Evolutionary conservation across 2,329 filamentous ascomycete genomes (phyloP).

Genomic region (Claviceps purpurea): DNA sequence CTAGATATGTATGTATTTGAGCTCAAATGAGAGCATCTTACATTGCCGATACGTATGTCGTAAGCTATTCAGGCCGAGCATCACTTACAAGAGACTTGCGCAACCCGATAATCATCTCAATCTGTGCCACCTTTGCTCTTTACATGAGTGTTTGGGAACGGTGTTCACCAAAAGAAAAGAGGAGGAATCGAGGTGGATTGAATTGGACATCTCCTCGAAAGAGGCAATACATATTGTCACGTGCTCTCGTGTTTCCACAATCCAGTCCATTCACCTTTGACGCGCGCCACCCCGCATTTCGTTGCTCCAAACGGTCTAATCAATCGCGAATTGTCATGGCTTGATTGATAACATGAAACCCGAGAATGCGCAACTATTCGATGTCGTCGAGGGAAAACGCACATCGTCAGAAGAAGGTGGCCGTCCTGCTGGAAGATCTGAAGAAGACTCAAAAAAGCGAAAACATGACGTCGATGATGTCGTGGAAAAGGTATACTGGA

Average conservation of each 20-base stretch:
- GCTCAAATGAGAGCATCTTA: too few species aligned
- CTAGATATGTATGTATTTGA: too few species aligned
- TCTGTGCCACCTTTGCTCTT: too few species aligned
- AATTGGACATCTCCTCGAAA: neutral
- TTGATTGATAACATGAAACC: slow-evolving; percentile 2
- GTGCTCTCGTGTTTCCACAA: neutral
- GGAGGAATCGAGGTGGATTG: too few species aligned
- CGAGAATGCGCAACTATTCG: slow-evolving; percentile 10
- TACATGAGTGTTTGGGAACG: too few species aligned
- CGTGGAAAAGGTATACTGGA: slow-evolving; percentile 36
- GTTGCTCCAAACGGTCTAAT: neutral
- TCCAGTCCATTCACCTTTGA: neutral
- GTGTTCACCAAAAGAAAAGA: too few species aligned
- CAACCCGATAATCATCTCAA: too few species aligned
- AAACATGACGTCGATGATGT: slow-evolving; percentile 21
- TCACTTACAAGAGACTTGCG: too few species aligned
- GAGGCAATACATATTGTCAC: slow-evolving; percentile 1
- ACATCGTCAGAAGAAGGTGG: slow-evolving; percentile 11
- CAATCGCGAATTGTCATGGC: slow-evolving; percentile 1
- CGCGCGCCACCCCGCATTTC: neutral
- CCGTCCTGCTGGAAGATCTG: slow-evolving; percentile 1
- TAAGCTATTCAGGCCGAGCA: too few species aligned
- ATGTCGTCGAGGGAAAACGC: slow-evolving; percentile 14
- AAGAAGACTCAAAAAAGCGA: slow-evolving; percentile 18
- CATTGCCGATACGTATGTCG: too few species aligned